Conservation (phyloP, 768 basidiomycete species). For the Suillus hirtellus region DNA sequence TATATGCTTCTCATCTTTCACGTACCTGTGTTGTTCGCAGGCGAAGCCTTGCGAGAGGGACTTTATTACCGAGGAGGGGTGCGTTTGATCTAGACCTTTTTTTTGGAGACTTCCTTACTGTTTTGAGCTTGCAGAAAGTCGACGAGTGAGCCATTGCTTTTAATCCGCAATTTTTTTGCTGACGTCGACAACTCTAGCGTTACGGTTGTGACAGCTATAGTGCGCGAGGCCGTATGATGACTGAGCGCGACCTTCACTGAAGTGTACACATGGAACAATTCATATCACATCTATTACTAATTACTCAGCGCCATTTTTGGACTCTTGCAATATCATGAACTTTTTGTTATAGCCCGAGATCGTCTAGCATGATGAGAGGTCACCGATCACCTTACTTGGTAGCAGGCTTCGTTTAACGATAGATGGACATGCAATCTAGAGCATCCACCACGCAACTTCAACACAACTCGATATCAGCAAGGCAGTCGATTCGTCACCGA, state of each 20-base stretch:
- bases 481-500: not conserved
- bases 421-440: not conserved
- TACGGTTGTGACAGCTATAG: slow-evolving; percentile 67
- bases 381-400: not conserved
- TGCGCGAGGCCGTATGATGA: slow-evolving; percentile 52
- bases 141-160: slow-evolving; percentile 65
- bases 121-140: slow-evolving; percentile 53
- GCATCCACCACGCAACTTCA: too few species aligned
- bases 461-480: not conserved
- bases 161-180: slow-evolving; percentile 11
- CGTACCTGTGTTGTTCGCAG: slow-evolving; percentile 32
- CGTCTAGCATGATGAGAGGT: not conserved
- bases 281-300: slow-evolving; percentile 3
- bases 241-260: slow-evolving; percentile 2
- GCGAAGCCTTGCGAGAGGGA: slow-evolving; percentile 64
- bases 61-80: slow-evolving; percentile 73
- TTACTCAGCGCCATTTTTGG: not conserved
- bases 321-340: not conserved
- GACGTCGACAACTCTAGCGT: slow-evolving; percentile 45
- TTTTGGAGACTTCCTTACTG: slow-evolving; percentile 10
- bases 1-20: slow-evolving; percentile 9
- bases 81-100: slow-evolving; percentile 34
- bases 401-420: not conserved
- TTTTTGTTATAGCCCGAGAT: not conserved
- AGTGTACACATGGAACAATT: slow-evolving; percentile 2